Percentiles rank a stretch among this genome's conserved stretches.
phyloP scores from a whole-genome alignment of 176 grass and related monocot genomes.

The Aegilops longissima region DNA sequence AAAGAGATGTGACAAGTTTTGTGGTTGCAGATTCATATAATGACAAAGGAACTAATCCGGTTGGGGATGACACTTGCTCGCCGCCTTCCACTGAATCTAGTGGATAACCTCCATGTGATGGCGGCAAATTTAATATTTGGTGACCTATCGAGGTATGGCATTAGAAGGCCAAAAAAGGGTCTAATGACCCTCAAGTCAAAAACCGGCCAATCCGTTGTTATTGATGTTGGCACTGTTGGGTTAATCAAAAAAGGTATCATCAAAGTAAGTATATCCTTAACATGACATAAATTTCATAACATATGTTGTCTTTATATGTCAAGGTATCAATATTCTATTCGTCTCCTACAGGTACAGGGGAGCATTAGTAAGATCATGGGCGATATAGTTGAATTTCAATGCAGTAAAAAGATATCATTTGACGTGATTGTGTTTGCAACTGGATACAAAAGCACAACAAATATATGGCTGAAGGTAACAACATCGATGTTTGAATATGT shows the following conservation, averaged over 20 bases:
- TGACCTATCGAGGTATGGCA: neutral
- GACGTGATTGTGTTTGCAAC: constrained; percentile 25
- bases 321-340: neutral
- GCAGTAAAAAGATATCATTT: neutral
- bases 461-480: constrained; percentile 22
- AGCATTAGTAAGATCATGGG: constrained; percentile 14
- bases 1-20: neutral
- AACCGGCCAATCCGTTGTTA: neutral
- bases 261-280: neutral
- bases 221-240: neutral
- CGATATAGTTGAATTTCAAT: constrained; percentile 20
- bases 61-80: neutral
- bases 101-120: neutral
- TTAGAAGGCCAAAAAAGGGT: neutral
- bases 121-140: neutral
- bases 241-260: neutral
- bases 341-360: neutral
- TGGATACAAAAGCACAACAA: constrained; percentile 43
- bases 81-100: neutral
- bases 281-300: neutral
- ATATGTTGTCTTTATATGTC: neutral
- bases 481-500: neutral
- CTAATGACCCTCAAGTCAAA: neutral
- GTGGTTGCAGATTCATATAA: neutral
- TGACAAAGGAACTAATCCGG: neutral